Evolutionary conservation across 208 protist species (phyloP), one percentile per base, ranked within the genome.

Genomic region (Leishmania lainsoni): DNA sequence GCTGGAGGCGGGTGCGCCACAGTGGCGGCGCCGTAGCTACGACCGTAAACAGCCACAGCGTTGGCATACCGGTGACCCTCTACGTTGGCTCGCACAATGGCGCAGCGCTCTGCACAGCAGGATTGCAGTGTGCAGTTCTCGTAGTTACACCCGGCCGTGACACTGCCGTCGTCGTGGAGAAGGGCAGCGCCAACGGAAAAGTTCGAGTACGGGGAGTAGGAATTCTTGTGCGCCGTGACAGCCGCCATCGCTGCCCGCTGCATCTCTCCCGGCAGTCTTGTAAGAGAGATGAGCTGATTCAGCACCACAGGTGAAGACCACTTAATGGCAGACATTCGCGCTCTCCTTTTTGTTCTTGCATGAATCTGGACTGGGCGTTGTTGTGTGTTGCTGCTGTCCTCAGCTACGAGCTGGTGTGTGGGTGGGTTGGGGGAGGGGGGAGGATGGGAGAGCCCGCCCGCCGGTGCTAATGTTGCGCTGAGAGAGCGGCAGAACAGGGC

Each of bases 81-180:
- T 3, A 84, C 79, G 76, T 97, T 97, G 0, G 91, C 92, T 59
- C 87, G 87, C 65, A 96, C 91, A 79, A 97, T 96, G 29, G 94
- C 94, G 78, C 92, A 96, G 35, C 91, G 90, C 85, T 97, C 94
- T 29, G 94, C 94, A 81, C 94, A 97, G 80, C 86, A 94, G 4
- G 91, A 69, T 76, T 97, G 93, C 52, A 91, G 80, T 5, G 86
- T 92, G 81, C 92, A 96, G 78, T 96, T 97, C 79, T 97, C 94
- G 78, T 96, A 97, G 79, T 97, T 97, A 81, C 92, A 96, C 16
- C 94, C 94, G 17, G 70, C 51, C 8, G 94, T 97, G 45, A 96
- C 76, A 45, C 26, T 83, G n/a, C 59, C 74, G 59, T 97, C 92
- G 2, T 80, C 73, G 78, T 97, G 94, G 12, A 96, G 85, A 8